Conservation (phyloP, 306 rosid genomes). For the Inga oerstediana region DNA sequence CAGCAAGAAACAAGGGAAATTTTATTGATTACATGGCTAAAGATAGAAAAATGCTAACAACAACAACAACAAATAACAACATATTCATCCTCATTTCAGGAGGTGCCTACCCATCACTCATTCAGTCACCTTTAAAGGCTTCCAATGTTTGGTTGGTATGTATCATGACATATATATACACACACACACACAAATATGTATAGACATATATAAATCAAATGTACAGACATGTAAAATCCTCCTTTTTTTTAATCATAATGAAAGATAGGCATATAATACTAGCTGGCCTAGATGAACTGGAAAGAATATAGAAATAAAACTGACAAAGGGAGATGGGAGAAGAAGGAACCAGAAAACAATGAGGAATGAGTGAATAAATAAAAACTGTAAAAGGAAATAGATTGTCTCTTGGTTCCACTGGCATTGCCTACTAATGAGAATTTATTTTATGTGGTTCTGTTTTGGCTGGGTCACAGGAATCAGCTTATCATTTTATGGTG, state of each 20-base stretch:
- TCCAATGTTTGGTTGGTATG: conserved; percentile 43
- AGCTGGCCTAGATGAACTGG: conserved; percentile 36
- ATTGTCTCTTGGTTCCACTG: conserved; percentile 53
- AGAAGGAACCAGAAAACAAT: conserved; percentile 70
- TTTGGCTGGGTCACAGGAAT: conserved; percentile 52
- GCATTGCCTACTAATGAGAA: conserved; percentile 49
- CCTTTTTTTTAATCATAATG: conserved; percentile 2
- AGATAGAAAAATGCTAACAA: not conserved
- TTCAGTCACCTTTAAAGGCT: conserved; percentile 44
- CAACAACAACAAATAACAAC: conserved; percentile 32
- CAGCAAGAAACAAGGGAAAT: conserved; percentile 11
- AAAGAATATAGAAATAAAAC: not conserved
- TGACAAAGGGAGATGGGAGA: conserved; percentile 41
- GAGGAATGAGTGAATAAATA: conserved; percentile 78
- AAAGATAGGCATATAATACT: conserved; percentile 37
- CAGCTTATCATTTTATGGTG: conserved; percentile 35
- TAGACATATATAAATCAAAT: conserved; percentile 35
- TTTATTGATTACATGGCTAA: conserved; percentile 57
- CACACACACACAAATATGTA: conserved; percentile 31
- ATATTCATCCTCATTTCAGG: conserved; percentile 50
- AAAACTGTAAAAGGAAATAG: conserved; percentile 58
- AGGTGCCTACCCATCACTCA: conserved; percentile 53
- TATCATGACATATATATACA: conserved; percentile 48
- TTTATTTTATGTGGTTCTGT: conserved; percentile 46
- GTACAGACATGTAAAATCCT: conserved; percentile 34